phyloP scores from a whole-genome alignment of 495 filamentous ascomycete species.

The Annulohypoxylon maeteangense region DNA sequence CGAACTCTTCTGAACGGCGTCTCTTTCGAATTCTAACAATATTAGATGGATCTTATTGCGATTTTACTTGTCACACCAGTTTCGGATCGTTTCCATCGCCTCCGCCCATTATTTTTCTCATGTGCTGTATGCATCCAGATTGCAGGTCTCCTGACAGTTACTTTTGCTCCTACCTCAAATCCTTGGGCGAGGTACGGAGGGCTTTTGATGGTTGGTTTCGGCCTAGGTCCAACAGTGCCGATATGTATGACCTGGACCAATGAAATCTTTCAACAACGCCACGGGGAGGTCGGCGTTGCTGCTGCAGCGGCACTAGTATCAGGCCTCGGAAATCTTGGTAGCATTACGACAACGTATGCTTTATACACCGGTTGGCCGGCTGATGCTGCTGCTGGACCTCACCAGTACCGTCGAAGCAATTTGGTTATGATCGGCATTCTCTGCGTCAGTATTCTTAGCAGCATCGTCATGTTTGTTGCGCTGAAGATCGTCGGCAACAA shows the following conservation, averaged over 20 bases:
- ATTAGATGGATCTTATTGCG: conserved; percentile 83
- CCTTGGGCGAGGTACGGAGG: conserved; percentile 90
- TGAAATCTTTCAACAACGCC: conserved; percentile 88
- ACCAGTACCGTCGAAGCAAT: conserved; percentile 85
- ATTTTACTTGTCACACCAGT: conserved; percentile 87
- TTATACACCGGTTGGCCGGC: conserved; percentile 85
- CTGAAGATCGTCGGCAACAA: conserved; percentile 70
- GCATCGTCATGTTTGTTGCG: conserved; percentile 72
- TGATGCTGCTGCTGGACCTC: conserved; percentile 72
- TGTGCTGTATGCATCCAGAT: conserved; percentile 81
- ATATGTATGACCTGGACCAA: conserved; percentile 94
- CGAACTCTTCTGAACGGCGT: neutral
- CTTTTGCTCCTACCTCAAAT: conserved; percentile 73
- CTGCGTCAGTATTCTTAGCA: conserved; percentile 76
- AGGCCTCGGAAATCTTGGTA: conserved; percentile 85
- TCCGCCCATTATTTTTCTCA: conserved; percentile 86
- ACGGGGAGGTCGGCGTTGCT: conserved; percentile 93
- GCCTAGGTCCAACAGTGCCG: conserved; percentile 89
- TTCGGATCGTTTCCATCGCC: conserved; percentile 85
- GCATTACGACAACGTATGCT: conserved; percentile 88
- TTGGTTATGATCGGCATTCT: conserved; percentile 89
- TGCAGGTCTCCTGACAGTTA: conserved; percentile 79
- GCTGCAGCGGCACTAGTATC: conserved; percentile 87
- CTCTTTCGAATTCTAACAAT: conserved; percentile 18
- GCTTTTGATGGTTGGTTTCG: conserved; percentile 90